A percentile compares a stretch with the other conserved stretches of the same genome.
phyloP scores from a whole-genome alignment of 805 yeast genomes.

The Metschnikowia sp. region DNA sequence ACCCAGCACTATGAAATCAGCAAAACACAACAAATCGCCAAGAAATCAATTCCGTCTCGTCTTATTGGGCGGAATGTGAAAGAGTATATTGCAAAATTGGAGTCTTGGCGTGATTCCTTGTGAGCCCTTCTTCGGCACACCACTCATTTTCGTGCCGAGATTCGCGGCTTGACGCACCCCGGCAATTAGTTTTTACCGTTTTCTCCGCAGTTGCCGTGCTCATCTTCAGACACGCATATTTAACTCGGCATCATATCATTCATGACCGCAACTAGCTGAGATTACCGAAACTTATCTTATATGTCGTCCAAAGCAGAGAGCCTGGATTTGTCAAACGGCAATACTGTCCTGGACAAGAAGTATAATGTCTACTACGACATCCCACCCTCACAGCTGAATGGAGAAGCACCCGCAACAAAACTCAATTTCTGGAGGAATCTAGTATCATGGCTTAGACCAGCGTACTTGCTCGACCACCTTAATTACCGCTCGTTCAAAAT shows the following conservation, averaged over 20 bases:
- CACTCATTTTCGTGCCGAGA: too few species aligned
- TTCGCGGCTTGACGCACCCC: too few species aligned
- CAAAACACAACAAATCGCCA: slow-evolving; percentile 31
- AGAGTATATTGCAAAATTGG: slow-evolving; percentile 16
- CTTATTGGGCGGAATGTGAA: slow-evolving; percentile 29
- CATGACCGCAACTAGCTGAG: too few species aligned
- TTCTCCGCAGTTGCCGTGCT: too few species aligned
- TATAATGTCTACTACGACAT: background rate
- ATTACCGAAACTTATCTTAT: too few species aligned
- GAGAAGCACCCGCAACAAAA: background rate
- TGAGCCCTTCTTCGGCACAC: background rate
- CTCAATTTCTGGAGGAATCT: slow-evolving; percentile 1
- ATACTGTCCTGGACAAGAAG: background rate
- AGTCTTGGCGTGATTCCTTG: slow-evolving; percentile 6
- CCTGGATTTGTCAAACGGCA: background rate
- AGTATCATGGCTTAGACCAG: slow-evolving; percentile 18
- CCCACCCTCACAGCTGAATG: background rate
- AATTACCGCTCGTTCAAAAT: slow-evolving; percentile 25
- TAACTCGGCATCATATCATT: too few species aligned
- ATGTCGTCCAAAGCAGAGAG: background rate
- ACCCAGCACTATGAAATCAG: slow-evolving; percentile 29
- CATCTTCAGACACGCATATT: too few species aligned
- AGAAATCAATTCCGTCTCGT: slow-evolving; percentile 30
- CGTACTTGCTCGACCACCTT: slow-evolving; percentile 25
- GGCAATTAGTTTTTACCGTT: too few species aligned